phyloP scores from a whole-genome alignment of 139 green algal species.

The Tetraselmis chui region DNA sequence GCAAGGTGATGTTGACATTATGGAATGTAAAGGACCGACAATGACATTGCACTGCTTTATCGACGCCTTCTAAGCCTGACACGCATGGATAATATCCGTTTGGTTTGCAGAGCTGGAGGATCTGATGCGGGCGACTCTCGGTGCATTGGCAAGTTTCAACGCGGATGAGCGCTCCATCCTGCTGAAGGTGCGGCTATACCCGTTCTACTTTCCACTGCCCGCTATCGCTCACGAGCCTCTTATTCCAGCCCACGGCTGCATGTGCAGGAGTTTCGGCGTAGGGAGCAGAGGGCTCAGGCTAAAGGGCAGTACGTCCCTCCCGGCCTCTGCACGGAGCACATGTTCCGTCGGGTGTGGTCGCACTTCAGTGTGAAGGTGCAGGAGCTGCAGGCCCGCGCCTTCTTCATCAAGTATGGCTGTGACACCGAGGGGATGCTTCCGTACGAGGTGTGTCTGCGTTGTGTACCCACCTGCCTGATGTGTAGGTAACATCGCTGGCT shows the following conservation, averaged over 20 bases:
- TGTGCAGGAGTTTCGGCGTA: background rate
- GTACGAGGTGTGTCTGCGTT: slow-evolving; percentile 48
- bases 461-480: too few species aligned
- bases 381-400: slow-evolving; percentile 33
- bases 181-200: too few species aligned
- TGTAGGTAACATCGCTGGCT: too few species aligned
- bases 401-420: slow-evolving; percentile 51
- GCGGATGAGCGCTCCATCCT: slow-evolving; percentile 43
- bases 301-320: background rate
- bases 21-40: too few species aligned
- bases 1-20: background rate
- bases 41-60: too few species aligned
- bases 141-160: slow-evolving; percentile 50
- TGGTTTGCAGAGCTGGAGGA: slow-evolving; percentile 44
- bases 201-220: too few species aligned
- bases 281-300: background rate
- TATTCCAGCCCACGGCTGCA: background rate
- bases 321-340: background rate
- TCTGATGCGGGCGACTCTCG: slow-evolving; percentile 42
- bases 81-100: too few species aligned
- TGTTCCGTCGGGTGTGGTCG: slow-evolving; percentile 31
- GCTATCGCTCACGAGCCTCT: background rate
- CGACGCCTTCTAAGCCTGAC: too few species aligned
- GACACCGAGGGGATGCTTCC: slow-evolving; percentile 38
- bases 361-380: slow-evolving; percentile 38